phyloP scores from a whole-genome alignment of 2,329 filamentous ascomycete species.

The Torrubiella hemipterigena region DNA sequence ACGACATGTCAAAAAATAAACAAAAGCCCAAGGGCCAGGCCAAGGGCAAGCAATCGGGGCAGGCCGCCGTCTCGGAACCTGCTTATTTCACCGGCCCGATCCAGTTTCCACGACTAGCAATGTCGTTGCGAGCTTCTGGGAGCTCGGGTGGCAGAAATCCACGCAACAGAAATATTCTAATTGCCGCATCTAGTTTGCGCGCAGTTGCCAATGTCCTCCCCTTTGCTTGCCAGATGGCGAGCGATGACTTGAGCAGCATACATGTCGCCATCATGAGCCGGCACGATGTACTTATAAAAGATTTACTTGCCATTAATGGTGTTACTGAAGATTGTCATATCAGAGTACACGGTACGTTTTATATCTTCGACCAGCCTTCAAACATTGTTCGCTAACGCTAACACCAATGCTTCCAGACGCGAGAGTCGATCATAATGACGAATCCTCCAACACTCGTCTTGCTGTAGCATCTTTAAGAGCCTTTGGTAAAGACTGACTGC shows the following conservation, averaged over 20 bases:
- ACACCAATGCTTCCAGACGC: slow-evolving; percentile 52
- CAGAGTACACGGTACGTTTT: slow-evolving; percentile 37
- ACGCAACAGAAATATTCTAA: slow-evolving; percentile 62
- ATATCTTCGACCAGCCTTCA: neutral
- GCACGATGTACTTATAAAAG: slow-evolving; percentile 54
- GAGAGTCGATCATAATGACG: slow-evolving; percentile 58
- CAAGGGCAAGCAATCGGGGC: no score
- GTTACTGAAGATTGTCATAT: slow-evolving; percentile 60
- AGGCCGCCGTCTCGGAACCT: no score
- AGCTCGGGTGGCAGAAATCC: slow-evolving; percentile 36
- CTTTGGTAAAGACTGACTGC: slow-evolving; percentile 48
- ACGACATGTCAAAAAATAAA: slow-evolving; percentile 6
- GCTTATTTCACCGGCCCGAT: slow-evolving; percentile 65
- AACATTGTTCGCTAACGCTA: slow-evolving; percentile 4
- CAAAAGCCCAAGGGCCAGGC: slow-evolving; percentile 13
- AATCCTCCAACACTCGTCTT: slow-evolving; percentile 60
- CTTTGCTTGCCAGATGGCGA: slow-evolving; percentile 77
- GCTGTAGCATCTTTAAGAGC: slow-evolving; percentile 51
- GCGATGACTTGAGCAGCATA: slow-evolving; percentile 56
- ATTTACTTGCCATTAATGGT: slow-evolving; percentile 67
- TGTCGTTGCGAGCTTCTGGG: slow-evolving; percentile 48
- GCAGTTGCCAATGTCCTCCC: slow-evolving; percentile 65
- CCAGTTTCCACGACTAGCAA: slow-evolving; percentile 52
- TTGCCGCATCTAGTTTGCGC: slow-evolving; percentile 62
- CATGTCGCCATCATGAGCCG: slow-evolving; percentile 73